Percentiles rank a stretch among this genome's conserved stretches.
Conservation (phyloP, 2,329 filamentous ascomycete genomes). For the Colletotrichum shisoi region DNA sequence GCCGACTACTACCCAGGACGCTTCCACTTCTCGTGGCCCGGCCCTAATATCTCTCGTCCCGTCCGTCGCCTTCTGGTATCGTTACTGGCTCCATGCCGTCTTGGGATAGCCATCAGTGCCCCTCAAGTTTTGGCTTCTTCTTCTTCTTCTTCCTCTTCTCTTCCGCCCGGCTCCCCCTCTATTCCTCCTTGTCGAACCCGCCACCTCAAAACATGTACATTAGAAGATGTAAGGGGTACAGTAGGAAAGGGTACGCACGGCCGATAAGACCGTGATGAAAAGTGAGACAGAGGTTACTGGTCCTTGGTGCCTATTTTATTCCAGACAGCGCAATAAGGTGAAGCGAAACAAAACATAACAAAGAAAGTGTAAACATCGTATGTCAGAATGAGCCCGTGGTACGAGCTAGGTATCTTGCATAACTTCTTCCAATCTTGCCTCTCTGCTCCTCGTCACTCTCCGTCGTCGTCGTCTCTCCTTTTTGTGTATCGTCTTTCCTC, state of each 20-base stretch:
- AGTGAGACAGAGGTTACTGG: not conserved
- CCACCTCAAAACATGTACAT: conserved; percentile 31
- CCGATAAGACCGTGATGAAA: conserved; percentile 3
- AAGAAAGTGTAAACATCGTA: conserved; percentile 43
- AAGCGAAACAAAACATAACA: conserved; percentile 35
- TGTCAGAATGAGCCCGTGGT: conserved; percentile 50
- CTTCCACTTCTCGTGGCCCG: conserved; percentile 4
- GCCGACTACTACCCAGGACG: not conserved
- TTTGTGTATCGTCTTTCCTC: not conserved
- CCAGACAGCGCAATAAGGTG: conserved; percentile 34
- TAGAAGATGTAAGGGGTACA: conserved; percentile 34
- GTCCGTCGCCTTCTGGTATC: conserved; percentile 5
- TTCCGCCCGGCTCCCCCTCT: not conserved
- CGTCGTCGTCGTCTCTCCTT: not conserved
- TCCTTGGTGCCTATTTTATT: conserved; percentile 20
- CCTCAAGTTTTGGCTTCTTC: not conserved
- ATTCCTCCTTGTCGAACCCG: conserved; percentile 19
- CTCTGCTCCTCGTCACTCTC: conserved; percentile 24
- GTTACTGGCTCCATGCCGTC: not conserved
- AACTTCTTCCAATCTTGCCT: conserved; percentile 41
- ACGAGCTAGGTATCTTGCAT: conserved; percentile 54
- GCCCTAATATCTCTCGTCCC: conserved; percentile 1
- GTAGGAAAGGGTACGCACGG: conserved; percentile 13
- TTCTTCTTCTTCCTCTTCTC: not conserved
- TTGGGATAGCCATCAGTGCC: not conserved